Conservation (phyloP, 2,329 filamentous ascomycete genomes). For the Ilyonectria robusta region DNA sequence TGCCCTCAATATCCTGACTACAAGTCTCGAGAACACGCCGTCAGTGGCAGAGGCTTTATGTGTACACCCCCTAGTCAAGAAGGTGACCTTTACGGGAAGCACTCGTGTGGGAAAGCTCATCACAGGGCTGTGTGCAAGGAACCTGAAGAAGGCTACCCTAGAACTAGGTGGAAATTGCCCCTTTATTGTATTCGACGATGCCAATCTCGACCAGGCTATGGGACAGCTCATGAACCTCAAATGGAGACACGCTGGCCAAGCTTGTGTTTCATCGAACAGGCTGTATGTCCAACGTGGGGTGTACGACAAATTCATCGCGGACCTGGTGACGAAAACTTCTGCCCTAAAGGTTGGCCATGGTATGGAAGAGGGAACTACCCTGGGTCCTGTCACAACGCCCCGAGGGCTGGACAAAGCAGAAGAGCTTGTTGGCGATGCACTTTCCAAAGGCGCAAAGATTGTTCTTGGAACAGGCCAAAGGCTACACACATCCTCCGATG, state of each 20-base stretch:
- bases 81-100: slow-evolving; percentile 84
- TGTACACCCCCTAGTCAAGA: slow-evolving; percentile 63
- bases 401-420: slow-evolving; percentile 53
- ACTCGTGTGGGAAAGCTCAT: slow-evolving; percentile 78
- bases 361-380: slow-evolving; percentile 54
- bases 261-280: slow-evolving; percentile 76
- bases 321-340: slow-evolving; percentile 66
- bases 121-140: slow-evolving; percentile 70
- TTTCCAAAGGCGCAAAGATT: slow-evolving; percentile 70
- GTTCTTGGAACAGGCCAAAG: slow-evolving; percentile 70
- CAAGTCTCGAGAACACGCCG: slow-evolving; percentile 61
- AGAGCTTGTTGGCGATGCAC: slow-evolving; percentile 71
- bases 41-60: slow-evolving; percentile 62
- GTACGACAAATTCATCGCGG: slow-evolving; percentile 71
- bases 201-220: slow-evolving; percentile 76
- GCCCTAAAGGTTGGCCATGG: slow-evolving; percentile 75
- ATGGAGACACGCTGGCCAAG: slow-evolving; percentile 75
- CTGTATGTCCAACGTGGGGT: slow-evolving; percentile 73
- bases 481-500: slow-evolving; percentile 35
- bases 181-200: slow-evolving; percentile 77
- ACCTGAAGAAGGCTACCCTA: slow-evolving; percentile 77
- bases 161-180: slow-evolving; percentile 81
- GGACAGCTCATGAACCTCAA: slow-evolving; percentile 65
- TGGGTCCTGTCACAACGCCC: slow-evolving; percentile 55
- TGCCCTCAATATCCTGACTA: slow-evolving; percentile 70